Conservation (phyloP, 2,329 filamentous ascomycete species). For the Colletotrichum endophyticum region DNA sequence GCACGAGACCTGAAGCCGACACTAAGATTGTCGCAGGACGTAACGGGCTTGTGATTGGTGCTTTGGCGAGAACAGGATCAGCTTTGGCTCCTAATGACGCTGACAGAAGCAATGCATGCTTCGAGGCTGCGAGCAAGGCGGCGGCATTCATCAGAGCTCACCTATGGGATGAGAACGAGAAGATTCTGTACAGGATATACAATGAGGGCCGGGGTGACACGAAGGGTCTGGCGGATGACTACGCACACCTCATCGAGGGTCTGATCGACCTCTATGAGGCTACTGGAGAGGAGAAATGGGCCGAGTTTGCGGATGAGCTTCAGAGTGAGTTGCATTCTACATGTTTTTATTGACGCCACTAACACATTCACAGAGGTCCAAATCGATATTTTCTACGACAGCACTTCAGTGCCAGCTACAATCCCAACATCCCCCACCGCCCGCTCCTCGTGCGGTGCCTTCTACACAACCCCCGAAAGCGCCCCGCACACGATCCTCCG, state of each 20-base stretch:
- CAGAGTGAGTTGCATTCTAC: constrained; percentile 62
- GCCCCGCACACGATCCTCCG: constrained; percentile 79
- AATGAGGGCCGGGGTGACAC: constrained; percentile 67
- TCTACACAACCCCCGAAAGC: constrained; percentile 72
- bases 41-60: constrained; percentile 88
- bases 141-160: constrained; percentile 74
- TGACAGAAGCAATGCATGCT: constrained; percentile 63
- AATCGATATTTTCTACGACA: constrained; percentile 79
- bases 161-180: constrained; percentile 70
- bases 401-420: constrained; percentile 31
- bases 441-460: constrained; percentile 59
- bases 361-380: constrained; percentile 63
- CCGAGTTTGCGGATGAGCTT: constrained; percentile 81
- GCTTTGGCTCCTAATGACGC: constrained; percentile 67
- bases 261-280: constrained; percentile 84
- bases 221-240: constrained; percentile 90
- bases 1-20: constrained; percentile 79
- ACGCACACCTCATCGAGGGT: constrained; percentile 85
- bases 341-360: constrained; percentile 17
- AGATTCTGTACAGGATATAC: constrained; percentile 76
- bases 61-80: constrained; percentile 77
- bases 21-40: constrained; percentile 87
- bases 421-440: constrained; percentile 41
- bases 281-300: constrained; percentile 76
- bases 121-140: constrained; percentile 69